Evolutionary conservation across 2,329 filamentous ascomycete species (phyloP).

Genomic region (Neofusicoccum sp.): DNA sequence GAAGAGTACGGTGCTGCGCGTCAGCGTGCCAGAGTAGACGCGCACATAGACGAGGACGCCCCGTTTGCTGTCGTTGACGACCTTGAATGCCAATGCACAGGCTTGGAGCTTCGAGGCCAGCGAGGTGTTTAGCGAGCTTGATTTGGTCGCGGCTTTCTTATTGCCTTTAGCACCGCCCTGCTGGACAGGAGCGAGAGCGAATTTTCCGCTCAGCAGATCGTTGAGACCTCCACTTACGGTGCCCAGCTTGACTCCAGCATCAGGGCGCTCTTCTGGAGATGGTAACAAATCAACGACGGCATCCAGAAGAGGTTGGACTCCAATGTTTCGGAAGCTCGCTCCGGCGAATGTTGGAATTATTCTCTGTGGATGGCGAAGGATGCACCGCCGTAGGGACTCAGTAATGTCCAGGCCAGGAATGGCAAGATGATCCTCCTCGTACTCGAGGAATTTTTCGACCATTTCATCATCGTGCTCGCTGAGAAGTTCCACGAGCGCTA

Average conservation of each 20-base stretch:
- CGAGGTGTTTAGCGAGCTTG: constrained; percentile 28
- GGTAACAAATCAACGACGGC: constrained; percentile 87
- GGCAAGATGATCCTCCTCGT: constrained; percentile 70
- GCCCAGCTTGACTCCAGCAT: constrained; percentile 74
- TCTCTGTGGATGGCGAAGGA: constrained; percentile 68
- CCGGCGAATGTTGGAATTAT: constrained; percentile 88
- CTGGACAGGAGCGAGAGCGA: constrained; percentile 26
- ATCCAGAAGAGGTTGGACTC: constrained; percentile 88
- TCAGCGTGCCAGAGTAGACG: constrained; percentile 83
- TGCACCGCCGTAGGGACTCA: constrained; percentile 71
- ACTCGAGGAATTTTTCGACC: constrained; percentile 80
- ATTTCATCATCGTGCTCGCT: constrained; percentile 88
- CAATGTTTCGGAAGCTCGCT: constrained; percentile 91
- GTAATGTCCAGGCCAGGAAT: constrained; percentile 70
- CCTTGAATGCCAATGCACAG: constrained; percentile 83
- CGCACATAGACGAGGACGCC: constrained; percentile 90
- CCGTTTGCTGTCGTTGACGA: constrained; percentile 82
- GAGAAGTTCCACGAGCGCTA: constrained; percentile 77
- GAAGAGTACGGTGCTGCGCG: constrained; percentile 74
- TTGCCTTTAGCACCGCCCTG: constrained; percentile 19
- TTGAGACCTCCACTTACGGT: constrained; percentile 57
- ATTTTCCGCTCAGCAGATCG: constrained; percentile 43
- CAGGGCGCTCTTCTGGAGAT: constrained; percentile 76
- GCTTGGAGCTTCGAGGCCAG: constrained; percentile 65
- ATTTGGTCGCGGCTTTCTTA: constrained; percentile 19